phyloP scores from a whole-genome alignment of 2,329 filamentous ascomycete genomes.

The Cercospora sp. region DNA sequence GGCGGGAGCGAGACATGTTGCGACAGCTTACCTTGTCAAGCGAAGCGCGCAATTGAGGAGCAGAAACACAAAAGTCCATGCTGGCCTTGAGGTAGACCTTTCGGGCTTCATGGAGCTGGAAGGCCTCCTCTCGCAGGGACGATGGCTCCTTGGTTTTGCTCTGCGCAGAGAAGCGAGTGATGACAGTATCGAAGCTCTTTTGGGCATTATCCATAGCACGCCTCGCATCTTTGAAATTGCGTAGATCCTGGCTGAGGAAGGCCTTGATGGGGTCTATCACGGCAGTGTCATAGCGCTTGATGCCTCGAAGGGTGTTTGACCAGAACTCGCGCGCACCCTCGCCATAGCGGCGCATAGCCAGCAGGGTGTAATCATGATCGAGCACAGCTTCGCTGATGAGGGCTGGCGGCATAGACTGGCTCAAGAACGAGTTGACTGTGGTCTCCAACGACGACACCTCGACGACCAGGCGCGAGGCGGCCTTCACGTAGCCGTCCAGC shows the following conservation, averaged over 20 bases:
- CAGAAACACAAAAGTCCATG: constrained; percentile 88
- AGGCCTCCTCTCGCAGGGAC: constrained; percentile 88
- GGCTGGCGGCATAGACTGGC: constrained; percentile 70
- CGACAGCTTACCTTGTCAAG: constrained; percentile 63
- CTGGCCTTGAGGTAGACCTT: constrained; percentile 88
- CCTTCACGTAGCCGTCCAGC: constrained; percentile 72
- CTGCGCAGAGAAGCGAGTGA: constrained; percentile 79
- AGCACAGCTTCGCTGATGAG: constrained; percentile 79
- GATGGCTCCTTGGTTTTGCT: constrained; percentile 93
- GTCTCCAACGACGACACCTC: constrained; percentile 76
- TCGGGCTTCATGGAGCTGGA: constrained; percentile 88
- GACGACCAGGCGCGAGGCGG: constrained; percentile 60
- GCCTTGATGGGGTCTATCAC: constrained; percentile 78
- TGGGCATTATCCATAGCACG: constrained; percentile 76
- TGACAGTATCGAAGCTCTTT: constrained; percentile 76
- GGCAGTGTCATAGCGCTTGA: constrained; percentile 74
- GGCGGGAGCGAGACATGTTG: not conserved
- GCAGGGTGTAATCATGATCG: constrained; percentile 91
- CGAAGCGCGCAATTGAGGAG: constrained; percentile 78
- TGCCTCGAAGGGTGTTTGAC: constrained; percentile 69
- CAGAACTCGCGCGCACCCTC: constrained; percentile 89
- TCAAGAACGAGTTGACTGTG: constrained; percentile 73
- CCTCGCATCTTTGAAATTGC: constrained; percentile 81
- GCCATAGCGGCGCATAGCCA: constrained; percentile 80
- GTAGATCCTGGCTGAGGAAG: constrained; percentile 78